These are phyloP conservation scores for Scleromitrula shiraiana DNA, from an alignment of 2,329 filamentous ascomycete species.

Conservation along the genomic window DNA sequence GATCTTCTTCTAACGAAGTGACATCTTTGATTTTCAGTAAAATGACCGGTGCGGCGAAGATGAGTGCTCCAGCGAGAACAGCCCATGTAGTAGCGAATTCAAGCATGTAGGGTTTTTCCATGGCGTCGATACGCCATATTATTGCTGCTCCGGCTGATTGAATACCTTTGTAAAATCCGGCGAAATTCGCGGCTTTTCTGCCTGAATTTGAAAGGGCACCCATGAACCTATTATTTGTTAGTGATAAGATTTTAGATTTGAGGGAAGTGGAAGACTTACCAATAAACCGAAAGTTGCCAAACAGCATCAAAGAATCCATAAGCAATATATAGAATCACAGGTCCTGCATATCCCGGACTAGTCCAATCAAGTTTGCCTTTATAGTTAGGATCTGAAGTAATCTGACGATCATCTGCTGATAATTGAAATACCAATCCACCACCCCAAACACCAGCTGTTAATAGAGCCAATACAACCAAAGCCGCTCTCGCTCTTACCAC, in stretches of 20 bases:
- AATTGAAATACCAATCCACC: slow-evolving; percentile 70
- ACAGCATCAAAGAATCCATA: slow-evolving; percentile 81
- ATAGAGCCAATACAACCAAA: slow-evolving; percentile 50
- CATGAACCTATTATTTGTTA: slow-evolving; percentile 59
- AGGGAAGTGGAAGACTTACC: slow-evolving; percentile 55
- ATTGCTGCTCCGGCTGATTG: slow-evolving; percentile 75
- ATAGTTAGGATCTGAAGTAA: slow-evolving; percentile 41
- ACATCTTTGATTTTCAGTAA: slow-evolving; percentile 69
- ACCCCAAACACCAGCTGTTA: slow-evolving; percentile 73
- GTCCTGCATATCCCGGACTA: slow-evolving; percentile 57
- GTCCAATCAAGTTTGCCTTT: slow-evolving; percentile 32
- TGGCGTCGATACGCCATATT: slow-evolving; percentile 59
- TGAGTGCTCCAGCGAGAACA: slow-evolving; percentile 60
- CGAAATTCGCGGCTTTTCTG: slow-evolving; percentile 81
- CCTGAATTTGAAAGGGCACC: slow-evolving; percentile 83
- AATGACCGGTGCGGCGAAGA: slow-evolving; percentile 72
- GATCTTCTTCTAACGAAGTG: slow-evolving; percentile 67
- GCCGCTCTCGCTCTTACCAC: slow-evolving; percentile 56
- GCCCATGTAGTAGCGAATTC: slow-evolving; percentile 71
- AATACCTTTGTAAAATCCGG: slow-evolving; percentile 80
- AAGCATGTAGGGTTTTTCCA: slow-evolving; percentile 54
- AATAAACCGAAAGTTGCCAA: slow-evolving; percentile 85
- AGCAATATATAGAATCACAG: slow-evolving; percentile 81
- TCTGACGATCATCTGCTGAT: slow-evolving; percentile 40
- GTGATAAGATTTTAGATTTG: slow-evolving; percentile 26